These are phyloP conservation scores for Pseudogymnoascus sp. DNA, from an alignment of 2,329 filamentous ascomycete species.

Conservation along the genomic window DNA sequence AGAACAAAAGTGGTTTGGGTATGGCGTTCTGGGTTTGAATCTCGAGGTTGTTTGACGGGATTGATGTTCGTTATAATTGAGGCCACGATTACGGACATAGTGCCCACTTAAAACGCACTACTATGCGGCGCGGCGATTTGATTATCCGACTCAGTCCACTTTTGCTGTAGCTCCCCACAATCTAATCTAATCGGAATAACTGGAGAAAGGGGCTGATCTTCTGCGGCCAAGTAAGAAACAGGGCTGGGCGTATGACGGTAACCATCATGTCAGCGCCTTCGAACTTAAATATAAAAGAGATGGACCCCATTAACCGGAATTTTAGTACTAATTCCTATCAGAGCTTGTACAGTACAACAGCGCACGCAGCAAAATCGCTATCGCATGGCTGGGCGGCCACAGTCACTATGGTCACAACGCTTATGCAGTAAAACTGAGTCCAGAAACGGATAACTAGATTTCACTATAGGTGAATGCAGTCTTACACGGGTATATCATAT, in stretches of 20 bases:
- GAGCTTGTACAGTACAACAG: too few species aligned
- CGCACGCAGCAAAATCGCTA: too few species aligned
- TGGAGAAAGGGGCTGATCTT: slow-evolving; percentile 7
- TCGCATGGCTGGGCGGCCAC: neutral
- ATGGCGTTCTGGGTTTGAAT: slow-evolving; percentile 5
- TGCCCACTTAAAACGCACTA: slow-evolving; percentile 9
- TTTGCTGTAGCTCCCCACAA: slow-evolving; percentile 8
- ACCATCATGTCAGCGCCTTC: too few species aligned
- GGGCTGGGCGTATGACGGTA: neutral
- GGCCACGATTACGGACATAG: slow-evolving; percentile 11
- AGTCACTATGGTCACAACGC: neutral
- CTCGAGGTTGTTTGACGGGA: neutral
- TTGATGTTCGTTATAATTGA: slow-evolving; percentile 10
- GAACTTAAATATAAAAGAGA: too few species aligned
- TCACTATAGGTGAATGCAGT: slow-evolving; percentile 3
- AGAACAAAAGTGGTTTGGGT: slow-evolving; percentile 1
- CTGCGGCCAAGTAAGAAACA: neutral
- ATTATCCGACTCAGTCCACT: neutral
- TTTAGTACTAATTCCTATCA: too few species aligned
- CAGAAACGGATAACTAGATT: slow-evolving; percentile 6
- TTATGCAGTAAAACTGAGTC: neutral
- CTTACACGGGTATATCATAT: slow-evolving; percentile 12
- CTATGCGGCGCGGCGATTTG: neutral
- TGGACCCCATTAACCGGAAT: too few species aligned
- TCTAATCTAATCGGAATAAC: slow-evolving; percentile 8